These are phyloP conservation scores for Erythrophleum ivorense DNA, from an alignment of 331 rosid species.

Conservation along the genomic window DNA sequence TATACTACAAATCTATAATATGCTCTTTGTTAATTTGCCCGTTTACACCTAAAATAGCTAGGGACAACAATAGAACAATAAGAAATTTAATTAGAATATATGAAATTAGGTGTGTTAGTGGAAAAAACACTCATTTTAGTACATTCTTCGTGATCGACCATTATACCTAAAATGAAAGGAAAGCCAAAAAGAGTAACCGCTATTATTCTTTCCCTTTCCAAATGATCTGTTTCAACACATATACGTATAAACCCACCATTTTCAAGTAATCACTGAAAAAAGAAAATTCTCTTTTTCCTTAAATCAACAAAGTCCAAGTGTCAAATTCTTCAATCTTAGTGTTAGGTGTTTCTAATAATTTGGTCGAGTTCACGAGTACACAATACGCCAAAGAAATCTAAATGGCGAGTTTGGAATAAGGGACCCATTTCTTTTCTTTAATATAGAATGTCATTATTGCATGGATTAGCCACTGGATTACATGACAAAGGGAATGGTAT, in stretches of 20 bases:
- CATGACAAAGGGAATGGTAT: constrained; percentile 9
- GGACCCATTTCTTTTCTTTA: neutral
- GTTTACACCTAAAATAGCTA: neutral
- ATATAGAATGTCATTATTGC: constrained; percentile 4
- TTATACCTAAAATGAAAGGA: too few species aligned
- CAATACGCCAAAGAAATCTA: neutral
- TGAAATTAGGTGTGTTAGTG: too few species aligned
- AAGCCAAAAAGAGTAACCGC: neutral
- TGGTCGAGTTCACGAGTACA: constrained; percentile 11
- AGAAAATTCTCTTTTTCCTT: neutral
- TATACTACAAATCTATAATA: too few species aligned
- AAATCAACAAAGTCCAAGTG: neutral
- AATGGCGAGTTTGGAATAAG: neutral
- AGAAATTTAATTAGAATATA: too few species aligned
- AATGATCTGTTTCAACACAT: neutral
- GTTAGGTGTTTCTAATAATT: neutral
- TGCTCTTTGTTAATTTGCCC: too few species aligned
- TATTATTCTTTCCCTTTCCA: neutral
- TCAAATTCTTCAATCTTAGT: neutral
- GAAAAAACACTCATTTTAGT: neutral
- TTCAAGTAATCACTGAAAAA: neutral
- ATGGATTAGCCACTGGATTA: constrained; percentile 11
- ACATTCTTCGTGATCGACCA: neutral
- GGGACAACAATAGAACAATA: neutral
- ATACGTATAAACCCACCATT: neutral